Conservation (phyloP, 768 basidiomycete genomes). For the Hygrocybe punicea region DNA sequence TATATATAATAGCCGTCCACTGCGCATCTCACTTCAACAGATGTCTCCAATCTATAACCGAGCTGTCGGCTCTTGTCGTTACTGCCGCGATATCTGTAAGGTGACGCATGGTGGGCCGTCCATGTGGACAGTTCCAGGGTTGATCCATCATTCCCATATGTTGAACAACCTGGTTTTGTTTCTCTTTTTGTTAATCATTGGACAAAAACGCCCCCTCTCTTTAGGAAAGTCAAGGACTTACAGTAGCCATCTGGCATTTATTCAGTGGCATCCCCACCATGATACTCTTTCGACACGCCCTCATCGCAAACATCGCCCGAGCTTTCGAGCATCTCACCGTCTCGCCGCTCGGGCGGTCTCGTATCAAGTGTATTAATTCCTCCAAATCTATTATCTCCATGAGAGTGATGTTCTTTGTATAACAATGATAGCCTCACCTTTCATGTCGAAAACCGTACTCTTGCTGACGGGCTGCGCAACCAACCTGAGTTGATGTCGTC, state of each 20-base stretch:
- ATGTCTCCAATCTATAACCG: background rate
- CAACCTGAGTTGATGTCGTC: slow-evolving; percentile 53
- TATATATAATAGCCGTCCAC: too few relatives aligned
- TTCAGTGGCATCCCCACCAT: slow-evolving; percentile 92
- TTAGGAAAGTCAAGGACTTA: slow-evolving; percentile 45
- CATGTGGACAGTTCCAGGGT: slow-evolving; percentile 88
- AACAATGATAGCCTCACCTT: slow-evolving; percentile 48
- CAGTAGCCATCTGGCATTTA: slow-evolving; percentile 69
- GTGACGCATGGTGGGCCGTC: slow-evolving; percentile 80
- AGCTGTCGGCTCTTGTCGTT: background rate
- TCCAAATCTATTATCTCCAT: slow-evolving; percentile 65
- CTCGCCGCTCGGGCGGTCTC: slow-evolving; percentile 69
- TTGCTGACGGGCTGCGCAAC: slow-evolving; percentile 89
- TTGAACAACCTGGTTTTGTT: slow-evolving; percentile 54
- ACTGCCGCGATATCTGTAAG: slow-evolving; percentile 48
- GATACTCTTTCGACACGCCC: slow-evolving; percentile 92
- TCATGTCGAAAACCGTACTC: slow-evolving; percentile 82
- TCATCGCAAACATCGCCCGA: slow-evolving; percentile 92
- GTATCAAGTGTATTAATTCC: slow-evolving; percentile 84
- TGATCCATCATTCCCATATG: slow-evolving; percentile 85
- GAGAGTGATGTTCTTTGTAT: slow-evolving; percentile 5
- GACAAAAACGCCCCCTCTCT: background rate
- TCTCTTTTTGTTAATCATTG: slow-evolving; percentile 37
- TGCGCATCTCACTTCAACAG: background rate
- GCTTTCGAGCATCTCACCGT: slow-evolving; percentile 93